phyloP scores from a whole-genome alignment of 2,329 filamentous ascomycete species.

The Salinomyces thailandicus region DNA sequence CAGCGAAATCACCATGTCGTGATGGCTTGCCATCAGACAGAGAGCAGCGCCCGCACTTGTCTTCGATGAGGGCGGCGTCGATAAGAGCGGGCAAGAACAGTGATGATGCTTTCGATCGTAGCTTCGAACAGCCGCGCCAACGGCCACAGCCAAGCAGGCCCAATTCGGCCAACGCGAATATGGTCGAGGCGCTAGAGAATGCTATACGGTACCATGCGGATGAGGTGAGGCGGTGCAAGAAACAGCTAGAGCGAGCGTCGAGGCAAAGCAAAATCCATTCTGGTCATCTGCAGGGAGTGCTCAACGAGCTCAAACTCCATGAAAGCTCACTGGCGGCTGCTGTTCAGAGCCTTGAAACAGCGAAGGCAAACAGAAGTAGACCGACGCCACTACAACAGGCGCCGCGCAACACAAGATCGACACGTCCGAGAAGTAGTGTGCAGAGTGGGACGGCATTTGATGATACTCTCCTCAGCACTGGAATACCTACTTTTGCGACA shows the following conservation, averaged over 20 bases:
- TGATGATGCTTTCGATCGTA: too few relatives aligned
- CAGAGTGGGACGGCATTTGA: not conserved
- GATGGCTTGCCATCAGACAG: conserved; percentile 5
- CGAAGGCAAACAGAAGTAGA: conserved; percentile 1
- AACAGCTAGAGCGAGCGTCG: conserved; percentile 18
- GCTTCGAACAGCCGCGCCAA: conserved; percentile 10
- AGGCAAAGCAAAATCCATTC: conserved; percentile 14
- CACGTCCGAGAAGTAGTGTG: not conserved
- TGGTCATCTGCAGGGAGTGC: conserved; percentile 13
- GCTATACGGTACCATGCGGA: conserved; percentile 15
- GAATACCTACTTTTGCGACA: not conserved
- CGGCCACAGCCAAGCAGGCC: conserved; percentile 4
- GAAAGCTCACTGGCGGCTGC: conserved; percentile 12
- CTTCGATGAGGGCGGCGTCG: not conserved
- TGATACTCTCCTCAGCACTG: not conserved
- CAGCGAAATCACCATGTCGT: too few relatives aligned
- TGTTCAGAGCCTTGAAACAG: conserved; percentile 1
- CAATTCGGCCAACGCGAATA: conserved; percentile 6
- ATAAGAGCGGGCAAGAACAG: conserved; percentile 1
- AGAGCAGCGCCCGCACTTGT: not conserved
- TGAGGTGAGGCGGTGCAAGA: conserved; percentile 15
- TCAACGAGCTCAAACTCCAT: conserved; percentile 18
- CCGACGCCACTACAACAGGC: conserved; percentile 3
- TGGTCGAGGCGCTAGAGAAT: conserved; percentile 14
- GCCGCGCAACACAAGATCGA: not conserved